Evolutionary conservation across 75 land plant genomes (phyloP).

Genomic region (Sequoia sempervirens): DNA sequence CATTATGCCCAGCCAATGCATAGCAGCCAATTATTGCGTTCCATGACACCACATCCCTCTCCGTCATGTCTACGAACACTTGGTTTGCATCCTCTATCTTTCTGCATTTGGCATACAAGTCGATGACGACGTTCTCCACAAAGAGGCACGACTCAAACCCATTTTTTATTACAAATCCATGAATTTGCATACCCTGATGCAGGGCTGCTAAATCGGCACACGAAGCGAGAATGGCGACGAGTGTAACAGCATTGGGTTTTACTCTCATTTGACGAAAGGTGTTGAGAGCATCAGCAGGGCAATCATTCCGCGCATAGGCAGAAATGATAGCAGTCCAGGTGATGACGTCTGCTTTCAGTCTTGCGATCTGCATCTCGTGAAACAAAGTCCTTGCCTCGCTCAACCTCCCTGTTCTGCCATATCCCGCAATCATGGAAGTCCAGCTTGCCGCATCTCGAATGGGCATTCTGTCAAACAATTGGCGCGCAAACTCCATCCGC

Average conservation of each 20-base stretch:
- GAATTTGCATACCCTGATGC: constrained; percentile 13
- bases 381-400: background rate
- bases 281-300: background rate
- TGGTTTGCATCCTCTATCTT: constrained; percentile 9
- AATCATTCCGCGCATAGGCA: constrained; percentile 6
- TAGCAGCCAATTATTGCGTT: constrained; percentile 5
- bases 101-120: background rate
- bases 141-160: constrained; percentile 12
- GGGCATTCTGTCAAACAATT: background rate
- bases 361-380: background rate
- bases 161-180: constrained; percentile 12
- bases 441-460: background rate
- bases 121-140: constrained; percentile 1
- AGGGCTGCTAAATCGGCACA: background rate
- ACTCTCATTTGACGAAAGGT: constrained; percentile 1
- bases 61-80: background rate
- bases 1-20: background rate
- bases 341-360: constrained; percentile 6
- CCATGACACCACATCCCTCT: constrained; percentile 10
- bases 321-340: constrained; percentile 12
- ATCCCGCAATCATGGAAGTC: background rate
- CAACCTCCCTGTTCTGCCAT: background rate
- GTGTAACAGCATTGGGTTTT: constrained; percentile 5
- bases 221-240: background rate
- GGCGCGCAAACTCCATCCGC: background rate